These are phyloP conservation scores for Botryotinia calthae DNA, from an alignment of 2,329 filamentous ascomycete species.

Conservation along the genomic window DNA sequence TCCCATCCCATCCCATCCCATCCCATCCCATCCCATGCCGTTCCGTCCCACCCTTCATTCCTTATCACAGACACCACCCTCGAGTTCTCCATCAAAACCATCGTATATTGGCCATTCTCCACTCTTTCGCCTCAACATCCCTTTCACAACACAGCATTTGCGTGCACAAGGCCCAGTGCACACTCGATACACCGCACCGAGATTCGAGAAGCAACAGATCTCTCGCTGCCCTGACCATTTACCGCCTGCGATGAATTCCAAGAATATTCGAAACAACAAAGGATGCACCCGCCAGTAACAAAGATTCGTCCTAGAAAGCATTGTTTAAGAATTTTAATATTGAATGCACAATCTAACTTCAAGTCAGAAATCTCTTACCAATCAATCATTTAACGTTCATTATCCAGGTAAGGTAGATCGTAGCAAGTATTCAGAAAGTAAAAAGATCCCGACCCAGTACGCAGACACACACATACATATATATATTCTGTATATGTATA, in stretches of 20 bases:
- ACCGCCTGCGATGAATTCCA: background rate
- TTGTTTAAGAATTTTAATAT: background rate
- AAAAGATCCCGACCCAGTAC: background rate
- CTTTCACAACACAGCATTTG: background rate
- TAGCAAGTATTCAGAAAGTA: background rate
- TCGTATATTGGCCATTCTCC: background rate
- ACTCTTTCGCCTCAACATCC: background rate
- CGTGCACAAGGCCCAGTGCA: background rate
- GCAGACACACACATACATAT: background rate
- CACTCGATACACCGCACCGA: background rate
- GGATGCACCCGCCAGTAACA: background rate
- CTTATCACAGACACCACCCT: background rate
- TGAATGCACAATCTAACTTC: background rate
- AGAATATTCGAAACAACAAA: background rate
- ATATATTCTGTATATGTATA: background rate
- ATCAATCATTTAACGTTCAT: background rate
- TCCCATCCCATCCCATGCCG: too few species aligned
- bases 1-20: too few species aligned
- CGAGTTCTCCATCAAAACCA: background rate
- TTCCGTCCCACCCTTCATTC: background rate
- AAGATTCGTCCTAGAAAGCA: background rate
- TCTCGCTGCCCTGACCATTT: background rate
- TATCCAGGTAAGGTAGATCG: background rate
- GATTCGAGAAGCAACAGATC: background rate
- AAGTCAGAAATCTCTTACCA: background rate